A percentile compares a stretch with the other conserved stretches of the same genome.
phyloP scores from a whole-genome alignment of 345 rosid genomes.

The Populus deltoides region DNA sequence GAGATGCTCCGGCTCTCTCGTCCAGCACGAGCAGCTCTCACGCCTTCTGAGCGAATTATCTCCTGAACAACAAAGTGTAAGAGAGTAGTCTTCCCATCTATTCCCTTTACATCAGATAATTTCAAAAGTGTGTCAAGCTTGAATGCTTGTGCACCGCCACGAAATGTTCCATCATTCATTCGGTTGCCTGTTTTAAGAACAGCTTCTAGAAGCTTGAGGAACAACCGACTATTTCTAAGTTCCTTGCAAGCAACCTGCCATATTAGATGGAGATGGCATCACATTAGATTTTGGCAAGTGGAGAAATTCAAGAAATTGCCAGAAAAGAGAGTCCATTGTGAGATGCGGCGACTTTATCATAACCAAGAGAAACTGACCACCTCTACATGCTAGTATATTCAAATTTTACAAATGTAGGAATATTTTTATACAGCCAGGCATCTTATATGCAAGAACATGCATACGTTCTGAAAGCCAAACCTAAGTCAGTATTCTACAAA shows the following conservation, averaged over 20 bases:
- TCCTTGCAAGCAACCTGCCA: constrained; percentile 84
- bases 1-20: constrained; percentile 65
- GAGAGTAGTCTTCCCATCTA: constrained; percentile 93
- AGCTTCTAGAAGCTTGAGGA: constrained; percentile 95
- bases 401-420: background rate
- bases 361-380: background rate
- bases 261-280: constrained; percentile 3
- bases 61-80: constrained; percentile 96
- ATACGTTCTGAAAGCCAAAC: background rate
- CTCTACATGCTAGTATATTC: constrained; percentile 1
- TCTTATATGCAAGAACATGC: background rate
- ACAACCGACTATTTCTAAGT: constrained; percentile 74
- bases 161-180: constrained; percentile 95
- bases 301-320: background rate
- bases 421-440: background rate
- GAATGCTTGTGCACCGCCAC: constrained; percentile 97
- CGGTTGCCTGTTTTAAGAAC: constrained; percentile 99
- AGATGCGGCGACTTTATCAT: background rate
- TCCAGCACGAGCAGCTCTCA: constrained; percentile 72
- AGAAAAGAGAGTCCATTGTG: background rate
- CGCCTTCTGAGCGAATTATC: constrained; percentile 86
- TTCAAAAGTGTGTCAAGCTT: constrained; percentile 97
- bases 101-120: constrained; percentile 89
- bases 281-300: background rate
- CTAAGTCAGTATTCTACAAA: background rate